These are phyloP conservation scores for Talaromyces verruculosus DNA, from an alignment of 2,329 filamentous ascomycete species.

Conservation along the genomic window DNA sequence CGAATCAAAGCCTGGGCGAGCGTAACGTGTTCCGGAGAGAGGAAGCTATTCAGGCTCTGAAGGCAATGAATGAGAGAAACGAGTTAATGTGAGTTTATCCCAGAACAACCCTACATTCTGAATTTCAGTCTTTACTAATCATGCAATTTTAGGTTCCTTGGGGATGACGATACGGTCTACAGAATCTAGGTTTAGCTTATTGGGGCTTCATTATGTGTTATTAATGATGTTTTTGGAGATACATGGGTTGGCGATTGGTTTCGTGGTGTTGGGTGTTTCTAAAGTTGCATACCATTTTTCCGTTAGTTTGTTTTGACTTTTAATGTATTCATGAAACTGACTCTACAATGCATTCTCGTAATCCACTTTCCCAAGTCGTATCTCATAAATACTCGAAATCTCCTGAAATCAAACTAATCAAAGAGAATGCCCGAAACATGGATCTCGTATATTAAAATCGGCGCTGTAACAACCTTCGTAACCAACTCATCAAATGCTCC, in stretches of 20 bases:
- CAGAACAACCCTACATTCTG: not conserved
- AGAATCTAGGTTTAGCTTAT: slow-evolving; percentile 56
- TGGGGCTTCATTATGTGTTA: slow-evolving; percentile 5
- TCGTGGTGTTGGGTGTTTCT: slow-evolving; percentile 19
- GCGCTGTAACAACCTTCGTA: slow-evolving; percentile 34
- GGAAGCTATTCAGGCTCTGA: slow-evolving; percentile 76
- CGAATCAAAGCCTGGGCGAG: slow-evolving; percentile 46
- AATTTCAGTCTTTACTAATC: not conserved
- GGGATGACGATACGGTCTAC: slow-evolving; percentile 64
- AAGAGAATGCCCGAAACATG: not conserved
- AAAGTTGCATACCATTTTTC: not conserved
- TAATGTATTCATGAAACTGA: not conserved
- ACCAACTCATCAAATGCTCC: slow-evolving; percentile 36
- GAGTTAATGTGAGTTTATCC: slow-evolving; percentile 77
- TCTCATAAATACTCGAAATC: not conserved
- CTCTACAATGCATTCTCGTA: not conserved
- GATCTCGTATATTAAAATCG: slow-evolving; percentile 21
- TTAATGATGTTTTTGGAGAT: not conserved
- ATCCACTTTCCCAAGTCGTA: not conserved
- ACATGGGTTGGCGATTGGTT: not conserved
- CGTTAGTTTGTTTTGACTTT: not conserved
- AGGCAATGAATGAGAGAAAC: slow-evolving; percentile 77
- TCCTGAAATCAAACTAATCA: not conserved
- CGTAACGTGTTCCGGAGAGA: slow-evolving; percentile 62
- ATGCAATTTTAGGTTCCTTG: slow-evolving; percentile 41